Conservation (phyloP, 164 flowering plant genomes). For the Magnolia sinica region DNA sequence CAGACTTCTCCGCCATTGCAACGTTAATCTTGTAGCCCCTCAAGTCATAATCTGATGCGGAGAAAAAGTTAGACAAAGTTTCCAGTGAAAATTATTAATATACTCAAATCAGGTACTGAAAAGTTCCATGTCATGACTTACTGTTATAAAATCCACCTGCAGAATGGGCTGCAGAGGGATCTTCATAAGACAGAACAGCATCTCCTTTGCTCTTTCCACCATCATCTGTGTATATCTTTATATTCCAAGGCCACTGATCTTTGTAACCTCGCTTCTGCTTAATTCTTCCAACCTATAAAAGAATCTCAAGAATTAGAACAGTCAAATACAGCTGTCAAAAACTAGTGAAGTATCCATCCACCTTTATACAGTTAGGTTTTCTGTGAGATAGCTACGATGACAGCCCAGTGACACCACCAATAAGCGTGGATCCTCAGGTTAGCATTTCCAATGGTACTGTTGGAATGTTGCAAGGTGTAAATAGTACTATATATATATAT, state of each 20-base stretch:
- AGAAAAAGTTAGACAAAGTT: constrained; percentile 1
- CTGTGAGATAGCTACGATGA: too few species aligned
- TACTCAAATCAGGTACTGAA: background rate
- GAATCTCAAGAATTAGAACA: background rate
- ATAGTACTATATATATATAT: too few species aligned
- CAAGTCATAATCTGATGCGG: constrained; percentile 64
- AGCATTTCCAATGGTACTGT: constrained; percentile 12
- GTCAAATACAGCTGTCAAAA: too few species aligned
- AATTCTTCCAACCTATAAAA: constrained; percentile 78
- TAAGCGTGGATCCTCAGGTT: constrained; percentile 13
- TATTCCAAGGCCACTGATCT: constrained; percentile 97
- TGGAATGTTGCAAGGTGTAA: background rate
- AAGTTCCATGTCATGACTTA: constrained; percentile 19
- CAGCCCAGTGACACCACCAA: background rate
- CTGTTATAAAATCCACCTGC: constrained; percentile 92
- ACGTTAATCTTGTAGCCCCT: constrained; percentile 84
- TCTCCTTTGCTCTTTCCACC: constrained; percentile 89
- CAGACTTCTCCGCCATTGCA: constrained; percentile 93
- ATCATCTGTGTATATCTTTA: constrained; percentile 90
- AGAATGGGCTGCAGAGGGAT: constrained; percentile 98
- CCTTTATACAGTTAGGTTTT: too few species aligned
- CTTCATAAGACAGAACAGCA: constrained; percentile 81
- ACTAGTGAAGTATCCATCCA: background rate
- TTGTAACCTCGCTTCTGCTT: constrained; percentile 97
- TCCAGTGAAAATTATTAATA: background rate